Conservation (phyloP, 2,329 filamentous ascomycete species). For the Colletotrichum sp. region DNA sequence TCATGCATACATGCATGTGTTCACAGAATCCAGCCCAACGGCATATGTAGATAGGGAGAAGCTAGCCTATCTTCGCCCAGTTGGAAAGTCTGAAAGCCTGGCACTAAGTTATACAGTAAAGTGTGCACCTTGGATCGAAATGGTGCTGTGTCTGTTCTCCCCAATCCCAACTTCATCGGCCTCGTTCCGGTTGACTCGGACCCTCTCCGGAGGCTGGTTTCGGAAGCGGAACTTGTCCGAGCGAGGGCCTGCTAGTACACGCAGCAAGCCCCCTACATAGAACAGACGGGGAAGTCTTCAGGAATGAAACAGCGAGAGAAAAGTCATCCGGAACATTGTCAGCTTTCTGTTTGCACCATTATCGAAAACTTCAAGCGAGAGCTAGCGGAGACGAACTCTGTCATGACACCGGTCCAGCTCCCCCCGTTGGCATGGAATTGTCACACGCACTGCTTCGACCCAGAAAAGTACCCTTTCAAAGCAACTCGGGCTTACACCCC, state of each 20-base stretch:
- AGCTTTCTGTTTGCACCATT: not conserved
- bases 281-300: not conserved
- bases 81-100: not conserved
- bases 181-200: not conserved
- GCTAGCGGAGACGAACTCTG: not conserved
- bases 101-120: not conserved
- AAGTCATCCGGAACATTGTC: rapidly evolving
- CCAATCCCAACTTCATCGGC: not conserved
- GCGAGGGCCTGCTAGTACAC: not conserved
- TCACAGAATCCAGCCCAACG: not conserved
- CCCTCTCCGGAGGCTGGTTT: not conserved
- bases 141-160: not conserved
- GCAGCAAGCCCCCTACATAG: not conserved
- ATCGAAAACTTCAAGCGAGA: not conserved
- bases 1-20: not conserved
- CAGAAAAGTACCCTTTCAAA: not conserved
- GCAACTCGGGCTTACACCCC: not conserved
- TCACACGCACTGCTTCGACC: not conserved
- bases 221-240: not conserved
- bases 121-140: not conserved
- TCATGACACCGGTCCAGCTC: not conserved
- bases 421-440: not conserved
- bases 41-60: not conserved
- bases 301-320: not conserved
- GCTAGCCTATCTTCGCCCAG: not conserved